A percentile compares a stretch with the other conserved stretches of the same genome.
Conservation (phyloP, 768 basidiomycete genomes). For the Exidia glandulosa region DNA sequence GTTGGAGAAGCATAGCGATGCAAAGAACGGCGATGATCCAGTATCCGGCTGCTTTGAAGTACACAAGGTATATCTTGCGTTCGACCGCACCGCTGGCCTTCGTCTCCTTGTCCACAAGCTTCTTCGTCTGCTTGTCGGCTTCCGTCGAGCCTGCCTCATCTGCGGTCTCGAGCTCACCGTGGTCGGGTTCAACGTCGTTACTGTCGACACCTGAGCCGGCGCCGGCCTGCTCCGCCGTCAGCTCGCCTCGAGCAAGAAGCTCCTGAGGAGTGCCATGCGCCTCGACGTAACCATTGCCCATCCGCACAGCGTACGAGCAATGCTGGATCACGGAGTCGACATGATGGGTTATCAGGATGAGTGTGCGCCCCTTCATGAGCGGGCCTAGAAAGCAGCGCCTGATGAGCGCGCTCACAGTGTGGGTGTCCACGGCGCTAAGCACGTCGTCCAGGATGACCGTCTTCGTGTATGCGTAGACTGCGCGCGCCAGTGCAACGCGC, state of each 20-base stretch:
- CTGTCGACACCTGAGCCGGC: background rate
- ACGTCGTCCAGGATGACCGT: constrained; percentile 19
- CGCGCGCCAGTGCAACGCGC: background rate
- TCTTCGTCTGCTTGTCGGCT: background rate
- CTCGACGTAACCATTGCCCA: constrained; percentile 25
- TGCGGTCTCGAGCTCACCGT: background rate
- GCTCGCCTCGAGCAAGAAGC: too few relatives aligned
- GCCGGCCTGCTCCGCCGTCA: too few relatives aligned
- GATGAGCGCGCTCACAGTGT: constrained; percentile 7
- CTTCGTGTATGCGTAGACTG: constrained; percentile 10
- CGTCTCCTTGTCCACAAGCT: background rate
- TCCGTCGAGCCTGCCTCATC: too few relatives aligned
- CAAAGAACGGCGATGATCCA: background rate
- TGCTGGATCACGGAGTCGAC: constrained; percentile 25
- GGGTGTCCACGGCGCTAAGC: constrained; percentile 14
- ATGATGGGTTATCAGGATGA: constrained; percentile 26
- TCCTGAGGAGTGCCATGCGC: constrained; percentile 22
- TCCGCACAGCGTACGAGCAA: constrained; percentile 21
- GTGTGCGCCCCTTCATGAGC: constrained; percentile 15
- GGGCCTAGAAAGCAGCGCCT: constrained; percentile 10
- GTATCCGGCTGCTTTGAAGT: background rate
- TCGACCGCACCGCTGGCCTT: background rate
- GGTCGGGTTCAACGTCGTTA: background rate
- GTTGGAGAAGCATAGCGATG: too few relatives aligned
- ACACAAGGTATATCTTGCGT: background rate